Evolutionary conservation across 352 stramenopile genomes (phyloP).

Genomic region (Plasmopara viticola): DNA sequence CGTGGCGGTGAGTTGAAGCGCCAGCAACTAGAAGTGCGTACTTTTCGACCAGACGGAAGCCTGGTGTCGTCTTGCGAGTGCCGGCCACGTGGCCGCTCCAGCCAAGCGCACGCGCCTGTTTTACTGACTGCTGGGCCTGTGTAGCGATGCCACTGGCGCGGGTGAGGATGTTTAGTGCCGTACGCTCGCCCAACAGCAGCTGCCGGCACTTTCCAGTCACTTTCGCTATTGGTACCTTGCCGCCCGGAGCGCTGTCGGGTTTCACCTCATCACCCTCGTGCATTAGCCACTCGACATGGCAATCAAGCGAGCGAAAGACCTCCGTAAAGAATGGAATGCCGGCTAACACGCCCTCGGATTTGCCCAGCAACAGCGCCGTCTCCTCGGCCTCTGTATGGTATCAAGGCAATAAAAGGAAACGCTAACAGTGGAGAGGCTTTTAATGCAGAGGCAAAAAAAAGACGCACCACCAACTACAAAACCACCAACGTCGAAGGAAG

Average conservation of each 20-base stretch:
- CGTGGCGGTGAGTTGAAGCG: conserved; percentile 90
- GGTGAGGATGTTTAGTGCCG: conserved; percentile 95
- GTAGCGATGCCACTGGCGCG: conserved; percentile 95
- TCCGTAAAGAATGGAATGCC: conserved; percentile 94
- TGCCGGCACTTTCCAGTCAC: conserved; percentile 92
- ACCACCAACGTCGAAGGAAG: conserved; percentile 95
- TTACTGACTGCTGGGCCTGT: conserved; percentile 55
- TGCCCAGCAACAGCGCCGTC: conserved; percentile 86
- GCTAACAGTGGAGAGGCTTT: neutral
- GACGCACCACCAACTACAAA: conserved; percentile 91
- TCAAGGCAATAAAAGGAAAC: conserved; percentile 5
- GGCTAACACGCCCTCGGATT: conserved; percentile 92
- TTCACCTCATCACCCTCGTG: conserved; percentile 60
- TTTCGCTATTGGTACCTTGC: conserved; percentile 90
- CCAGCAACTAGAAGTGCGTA: conserved; percentile 97
- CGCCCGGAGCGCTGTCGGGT: conserved; percentile 28
- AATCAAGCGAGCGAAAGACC: conserved; percentile 90
- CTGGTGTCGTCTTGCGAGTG: conserved; percentile 97
- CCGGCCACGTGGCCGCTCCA: conserved; percentile 94
- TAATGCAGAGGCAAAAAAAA: neutral
- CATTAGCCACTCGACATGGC: conserved; percentile 88
- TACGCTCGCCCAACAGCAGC: conserved; percentile 95
- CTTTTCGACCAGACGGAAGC: conserved; percentile 98
- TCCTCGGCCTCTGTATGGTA: conserved; percentile 51
- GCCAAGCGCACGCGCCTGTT: conserved; percentile 53